Evolutionary conservation across 2,329 filamentous ascomycete genomes (phyloP).

Genomic region (Botrytis sinoallii): DNA sequence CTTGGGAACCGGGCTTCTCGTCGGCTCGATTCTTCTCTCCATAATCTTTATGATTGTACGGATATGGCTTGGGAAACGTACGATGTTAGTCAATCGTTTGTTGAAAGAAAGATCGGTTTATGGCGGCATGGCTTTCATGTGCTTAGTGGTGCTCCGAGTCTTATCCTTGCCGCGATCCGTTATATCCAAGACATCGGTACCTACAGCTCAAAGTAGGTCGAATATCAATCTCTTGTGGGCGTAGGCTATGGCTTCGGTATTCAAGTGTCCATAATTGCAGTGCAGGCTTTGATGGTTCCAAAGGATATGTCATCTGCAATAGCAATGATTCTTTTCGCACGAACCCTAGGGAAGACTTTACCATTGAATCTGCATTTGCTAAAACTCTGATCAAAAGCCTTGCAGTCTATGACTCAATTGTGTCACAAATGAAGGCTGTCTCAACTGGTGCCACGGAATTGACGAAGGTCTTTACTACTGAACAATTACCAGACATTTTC

Average conservation of each 20-base stretch:
- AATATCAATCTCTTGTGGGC: background rate
- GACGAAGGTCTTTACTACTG: background rate
- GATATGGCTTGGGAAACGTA: background rate
- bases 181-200: background rate
- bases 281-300: background rate
- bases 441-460: too few species aligned
- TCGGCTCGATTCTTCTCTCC: constrained; percentile 27
- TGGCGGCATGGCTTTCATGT: constrained; percentile 37
- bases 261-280: background rate
- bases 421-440: background rate
- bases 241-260: background rate
- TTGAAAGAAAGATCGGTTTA: constrained; percentile 32
- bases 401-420: background rate
- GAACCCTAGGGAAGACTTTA: too few species aligned
- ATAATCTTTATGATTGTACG: constrained; percentile 26
- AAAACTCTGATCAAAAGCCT: background rate
- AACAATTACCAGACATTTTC: background rate
- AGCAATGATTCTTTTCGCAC: background rate
- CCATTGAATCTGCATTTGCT: background rate
- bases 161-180: background rate
- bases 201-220: background rate
- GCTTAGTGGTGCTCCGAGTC: constrained; percentile 17
- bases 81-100: background rate
- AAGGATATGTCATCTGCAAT: background rate
- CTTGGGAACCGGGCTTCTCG: constrained; percentile 36